These are phyloP conservation scores for Alopecurus myosuroides DNA, from an alignment of 176 grass and related monocot species.

Conservation along the genomic window DNA sequence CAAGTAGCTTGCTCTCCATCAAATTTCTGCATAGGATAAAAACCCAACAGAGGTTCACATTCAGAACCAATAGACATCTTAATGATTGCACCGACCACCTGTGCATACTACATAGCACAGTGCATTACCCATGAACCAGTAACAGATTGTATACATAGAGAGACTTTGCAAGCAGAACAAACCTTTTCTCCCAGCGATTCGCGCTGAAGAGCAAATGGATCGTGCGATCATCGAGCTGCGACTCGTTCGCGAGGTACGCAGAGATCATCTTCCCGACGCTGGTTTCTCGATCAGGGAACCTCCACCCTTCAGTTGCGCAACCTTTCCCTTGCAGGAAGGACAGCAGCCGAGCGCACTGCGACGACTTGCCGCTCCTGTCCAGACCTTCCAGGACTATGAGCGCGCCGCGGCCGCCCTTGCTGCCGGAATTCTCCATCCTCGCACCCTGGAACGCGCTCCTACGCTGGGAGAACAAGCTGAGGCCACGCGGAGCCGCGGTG, in stretches of 20 bases:
- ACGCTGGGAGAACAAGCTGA: background rate
- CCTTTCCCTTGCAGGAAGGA: slow-evolving; percentile 60
- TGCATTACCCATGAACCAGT: background rate
- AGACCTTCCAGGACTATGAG: slow-evolving; percentile 86
- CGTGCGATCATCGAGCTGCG: slow-evolving; percentile 74
- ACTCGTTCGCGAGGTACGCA: slow-evolving; percentile 73
- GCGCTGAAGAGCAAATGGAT: slow-evolving; percentile 91
- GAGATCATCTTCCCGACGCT: slow-evolving; percentile 78
- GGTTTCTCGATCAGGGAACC: slow-evolving; percentile 72
- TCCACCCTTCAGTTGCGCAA: slow-evolving; percentile 53
- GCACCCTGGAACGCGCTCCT: slow-evolving; percentile 13
- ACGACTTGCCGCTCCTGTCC: slow-evolving; percentile 74
- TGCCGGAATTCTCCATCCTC: slow-evolving; percentile 38
- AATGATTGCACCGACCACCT: background rate
- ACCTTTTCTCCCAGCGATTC: slow-evolving; percentile 95
- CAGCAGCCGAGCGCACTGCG: slow-evolving; percentile 63
- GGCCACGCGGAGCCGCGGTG: background rate
- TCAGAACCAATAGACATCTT: background rate
- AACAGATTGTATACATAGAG: background rate
- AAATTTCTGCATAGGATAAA: slow-evolving; percentile 40
- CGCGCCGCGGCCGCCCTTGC: slow-evolving; percentile 45
- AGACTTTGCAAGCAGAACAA: background rate
- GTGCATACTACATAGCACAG: background rate
- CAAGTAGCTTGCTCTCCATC: slow-evolving; percentile 80
- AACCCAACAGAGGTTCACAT: slow-evolving; percentile 4